Evolutionary conservation across 2,329 filamentous ascomycete genomes (phyloP).

Genomic region (Aspergillus pseudoterreus): DNA sequence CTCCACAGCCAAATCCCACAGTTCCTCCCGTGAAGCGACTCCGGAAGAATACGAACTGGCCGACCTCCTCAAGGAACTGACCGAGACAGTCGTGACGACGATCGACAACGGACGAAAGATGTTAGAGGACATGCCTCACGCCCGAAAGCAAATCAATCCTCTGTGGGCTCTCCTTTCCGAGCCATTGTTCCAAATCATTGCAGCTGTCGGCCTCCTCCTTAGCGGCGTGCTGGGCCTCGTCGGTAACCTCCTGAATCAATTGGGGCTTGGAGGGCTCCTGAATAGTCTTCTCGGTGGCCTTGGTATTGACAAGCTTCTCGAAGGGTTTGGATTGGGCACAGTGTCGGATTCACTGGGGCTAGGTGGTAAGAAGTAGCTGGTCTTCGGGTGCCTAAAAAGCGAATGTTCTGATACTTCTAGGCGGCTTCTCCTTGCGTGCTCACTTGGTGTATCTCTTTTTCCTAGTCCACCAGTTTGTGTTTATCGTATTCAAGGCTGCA

Average conservation of each 20-base stretch:
- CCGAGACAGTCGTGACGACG: conserved; percentile 72
- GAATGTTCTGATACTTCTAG: no score
- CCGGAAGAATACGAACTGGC: conserved; percentile 83
- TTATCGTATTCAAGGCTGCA: no score
- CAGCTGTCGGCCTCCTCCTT: conserved; percentile 78
- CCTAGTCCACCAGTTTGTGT: no score
- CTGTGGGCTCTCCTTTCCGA: conserved; percentile 72
- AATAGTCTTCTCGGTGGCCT: conserved; percentile 72
- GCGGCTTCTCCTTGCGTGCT: no score
- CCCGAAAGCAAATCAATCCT: conserved; percentile 91
- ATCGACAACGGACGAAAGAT: conserved; percentile 87
- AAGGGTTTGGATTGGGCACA: conserved; percentile 50
- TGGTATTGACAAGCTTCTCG: conserved; percentile 56
- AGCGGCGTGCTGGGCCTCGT: conserved; percentile 81
- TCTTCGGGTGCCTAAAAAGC: background rate
- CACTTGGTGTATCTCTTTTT: no score
- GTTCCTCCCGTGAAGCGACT: conserved; percentile 69
- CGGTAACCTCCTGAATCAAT: conserved; percentile 71
- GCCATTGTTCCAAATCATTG: conserved; percentile 88
- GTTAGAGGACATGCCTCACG: conserved; percentile 86
- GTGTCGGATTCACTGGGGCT: conserved; percentile 38
- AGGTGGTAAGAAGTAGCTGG: conserved; percentile 48
- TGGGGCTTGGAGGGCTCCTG: conserved; percentile 77
- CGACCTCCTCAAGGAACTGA: conserved; percentile 79
- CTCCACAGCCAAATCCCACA: conserved; percentile 77